phyloP scores from a whole-genome alignment of 352 stramenopile genomes.

The Pelagophyceae sp. region DNA sequence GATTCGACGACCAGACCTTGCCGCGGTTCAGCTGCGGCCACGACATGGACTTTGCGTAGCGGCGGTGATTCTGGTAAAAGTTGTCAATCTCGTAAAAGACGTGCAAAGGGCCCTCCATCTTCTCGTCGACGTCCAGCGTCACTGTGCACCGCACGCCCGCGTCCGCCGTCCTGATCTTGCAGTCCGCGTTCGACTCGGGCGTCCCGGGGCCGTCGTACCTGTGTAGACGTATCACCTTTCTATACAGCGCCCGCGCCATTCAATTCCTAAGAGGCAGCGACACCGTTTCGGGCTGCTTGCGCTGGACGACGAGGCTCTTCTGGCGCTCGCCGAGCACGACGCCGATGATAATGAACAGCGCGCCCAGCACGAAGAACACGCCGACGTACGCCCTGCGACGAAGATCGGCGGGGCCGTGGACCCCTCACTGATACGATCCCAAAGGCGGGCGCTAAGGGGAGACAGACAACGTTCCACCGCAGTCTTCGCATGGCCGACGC shows the following conservation, averaged over 20 bases:
- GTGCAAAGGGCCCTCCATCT: slow-evolving; percentile 52
- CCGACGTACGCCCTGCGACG: slow-evolving; percentile 90
- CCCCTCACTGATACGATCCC: no score
- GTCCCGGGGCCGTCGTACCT: slow-evolving; percentile 58
- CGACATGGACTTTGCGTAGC: slow-evolving; percentile 67
- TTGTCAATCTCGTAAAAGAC: slow-evolving; percentile 98
- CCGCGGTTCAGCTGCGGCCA: neutral
- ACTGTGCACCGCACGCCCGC: slow-evolving; percentile 55
- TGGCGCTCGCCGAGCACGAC: slow-evolving; percentile 81
- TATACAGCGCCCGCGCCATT: slow-evolving; percentile 21
- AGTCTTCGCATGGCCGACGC: no score
- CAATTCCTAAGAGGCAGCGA: neutral
- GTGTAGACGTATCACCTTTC: slow-evolving; percentile 70
- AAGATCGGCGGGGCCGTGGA: no score
- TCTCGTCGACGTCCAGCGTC: slow-evolving; percentile 47
- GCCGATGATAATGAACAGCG: slow-evolving; percentile 80
- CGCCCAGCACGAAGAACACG: no score
- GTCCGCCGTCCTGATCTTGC: slow-evolving; percentile 33
- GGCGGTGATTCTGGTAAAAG: slow-evolving; percentile 98
- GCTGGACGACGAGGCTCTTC: slow-evolving; percentile 58
- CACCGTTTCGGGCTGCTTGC: slow-evolving; percentile 11
- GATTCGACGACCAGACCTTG: neutral
- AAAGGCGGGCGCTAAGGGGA: no score
- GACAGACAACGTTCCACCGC: no score
- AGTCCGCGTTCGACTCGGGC: neutral